phyloP scores from a whole-genome alignment of 495 filamentous ascomycete species.

The Lasiosphaeriaceae sp. region DNA sequence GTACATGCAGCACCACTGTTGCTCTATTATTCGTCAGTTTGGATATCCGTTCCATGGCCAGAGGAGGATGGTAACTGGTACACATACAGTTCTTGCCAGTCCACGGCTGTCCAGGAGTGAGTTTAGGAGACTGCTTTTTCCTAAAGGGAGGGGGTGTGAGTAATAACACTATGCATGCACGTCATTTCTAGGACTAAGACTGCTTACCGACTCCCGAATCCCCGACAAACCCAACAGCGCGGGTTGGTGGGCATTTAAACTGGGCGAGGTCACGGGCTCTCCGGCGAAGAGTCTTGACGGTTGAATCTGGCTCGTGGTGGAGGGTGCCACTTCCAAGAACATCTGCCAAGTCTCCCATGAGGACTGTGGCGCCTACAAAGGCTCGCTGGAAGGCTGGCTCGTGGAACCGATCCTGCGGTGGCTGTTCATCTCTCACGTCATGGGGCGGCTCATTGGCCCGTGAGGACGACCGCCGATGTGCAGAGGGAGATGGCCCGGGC shows the following conservation, averaged over 20 bases:
- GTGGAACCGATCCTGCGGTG: conserved; percentile 31
- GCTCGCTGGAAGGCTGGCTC: conserved; percentile 28
- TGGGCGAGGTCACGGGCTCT: conserved; percentile 23
- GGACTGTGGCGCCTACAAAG: conserved; percentile 22
- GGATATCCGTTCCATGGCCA: background rate
- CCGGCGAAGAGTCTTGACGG: conserved; percentile 27
- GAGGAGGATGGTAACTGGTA: background rate
- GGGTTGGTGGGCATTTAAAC: conserved; percentile 32
- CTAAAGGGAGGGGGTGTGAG: conserved; percentile 10
- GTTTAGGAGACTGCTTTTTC: conserved; percentile 40
- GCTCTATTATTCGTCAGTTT: conserved; percentile 29
- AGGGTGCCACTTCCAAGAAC: conserved; percentile 29
- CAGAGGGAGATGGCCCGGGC: no score
- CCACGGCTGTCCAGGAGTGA: conserved; percentile 31
- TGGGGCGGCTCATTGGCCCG: conserved; percentile 10
- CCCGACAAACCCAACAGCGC: conserved; percentile 38
- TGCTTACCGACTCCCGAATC: conserved; percentile 35
- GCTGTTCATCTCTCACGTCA: conserved; percentile 32
- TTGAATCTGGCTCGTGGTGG: conserved; percentile 29
- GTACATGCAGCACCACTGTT: conserved; percentile 32
- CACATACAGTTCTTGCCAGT: conserved; percentile 32
- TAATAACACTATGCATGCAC: background rate
- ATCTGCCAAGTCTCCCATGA: conserved; percentile 22
- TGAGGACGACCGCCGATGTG: conserved; percentile 12
- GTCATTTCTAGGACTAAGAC: background rate